Evolutionary conservation across 768 basidiomycete genomes (phyloP).

Genomic region (Trametes cingulata): DNA sequence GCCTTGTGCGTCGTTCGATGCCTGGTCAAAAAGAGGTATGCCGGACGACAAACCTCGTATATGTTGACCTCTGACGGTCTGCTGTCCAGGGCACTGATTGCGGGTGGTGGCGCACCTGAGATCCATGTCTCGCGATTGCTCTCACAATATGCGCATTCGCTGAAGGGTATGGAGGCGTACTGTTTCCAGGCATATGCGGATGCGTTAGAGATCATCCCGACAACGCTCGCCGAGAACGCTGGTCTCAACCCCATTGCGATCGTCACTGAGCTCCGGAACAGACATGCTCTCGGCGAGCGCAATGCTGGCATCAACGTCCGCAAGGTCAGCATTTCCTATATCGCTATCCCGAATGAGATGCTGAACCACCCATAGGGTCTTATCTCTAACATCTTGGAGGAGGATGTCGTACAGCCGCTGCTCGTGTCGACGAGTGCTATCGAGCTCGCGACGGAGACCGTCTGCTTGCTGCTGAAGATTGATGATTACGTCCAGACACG

Average conservation of each 20-base stretch:
- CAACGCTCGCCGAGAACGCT: constrained; percentile 96
- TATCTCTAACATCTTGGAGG: constrained; percentile 96
- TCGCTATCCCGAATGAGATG: not conserved
- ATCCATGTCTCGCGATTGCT: constrained; percentile 94
- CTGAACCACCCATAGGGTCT: constrained; percentile 59
- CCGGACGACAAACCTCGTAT: not conserved
- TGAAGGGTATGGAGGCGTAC: constrained; percentile 98
- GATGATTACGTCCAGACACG: constrained; percentile 89
- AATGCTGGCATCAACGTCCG: constrained; percentile 98
- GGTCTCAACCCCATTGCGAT: constrained; percentile 98
- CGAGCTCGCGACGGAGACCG: constrained; percentile 95
- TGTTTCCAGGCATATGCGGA: constrained; percentile 99
- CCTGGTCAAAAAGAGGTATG: constrained; percentile 95
- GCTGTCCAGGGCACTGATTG: constrained; percentile 74
- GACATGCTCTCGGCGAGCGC: constrained; percentile 92
- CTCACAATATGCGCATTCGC: constrained; percentile 86
- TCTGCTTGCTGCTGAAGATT: constrained; percentile 93
- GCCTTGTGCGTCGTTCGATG: constrained; percentile 99
- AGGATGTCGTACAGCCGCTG: constrained; percentile 95
- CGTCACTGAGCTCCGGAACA: constrained; percentile 95
- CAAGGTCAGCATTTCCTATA: constrained; percentile 56
- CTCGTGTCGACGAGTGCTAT: constrained; percentile 94
- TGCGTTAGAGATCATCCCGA: constrained; percentile 96
- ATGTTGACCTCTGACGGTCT: not conserved
- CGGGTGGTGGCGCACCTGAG: constrained; percentile 96